Evolutionary conservation across 2,329 filamentous ascomycete genomes (phyloP), one percentile per base, ranked within the genome.

Genomic region (Trichoderma breve): DNA sequence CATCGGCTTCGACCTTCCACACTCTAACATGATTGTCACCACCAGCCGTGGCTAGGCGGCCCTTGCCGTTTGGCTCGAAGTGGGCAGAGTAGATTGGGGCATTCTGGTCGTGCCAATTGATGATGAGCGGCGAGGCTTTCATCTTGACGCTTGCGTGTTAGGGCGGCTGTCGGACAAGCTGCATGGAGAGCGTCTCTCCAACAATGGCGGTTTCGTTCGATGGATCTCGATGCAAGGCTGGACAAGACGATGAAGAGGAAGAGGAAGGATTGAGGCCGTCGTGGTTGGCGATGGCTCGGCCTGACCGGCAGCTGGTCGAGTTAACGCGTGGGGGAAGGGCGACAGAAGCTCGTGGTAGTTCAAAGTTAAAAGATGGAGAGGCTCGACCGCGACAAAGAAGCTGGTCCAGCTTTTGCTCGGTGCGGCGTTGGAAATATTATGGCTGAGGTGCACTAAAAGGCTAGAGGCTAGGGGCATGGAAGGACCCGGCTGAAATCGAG

Each of bases 41-140:
- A 78, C 95, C 96, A 74, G 92, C 95, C 11, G 96, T 99, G 72
- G 96, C 96, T 74, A 99, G 85, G 78, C 96, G 91, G 69, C 94
- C 94, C 82, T 96, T 98, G 75, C 94, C 94, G 79, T 93, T 88
- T 62, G 93, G 93, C 81, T 99, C 95, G 81, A 98, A 99, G 82
- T 98, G 95, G 77, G 94, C 94, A 57, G 95, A 98, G 85, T 98
- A 99, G 81, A 99, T 95, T 72, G 96, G 96, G 78, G 93, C 91
- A 84, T 97, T 97, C 80, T 97, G 93, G 82, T 98, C 93, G 84
- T 99, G 97, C 96, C 96, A 99, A 86, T 97, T 94, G 84, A 99
- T 95, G 80, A 98, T 95, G 77, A 99, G 88, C 77, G 96, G 95
- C 79, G 94, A 92, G 80, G 94, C 95, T 89, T 97, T 98, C 96